Evolutionary conservation across 371 early-diverging fungal species (phyloP), one percentile per base, ranked within the genome.

Genomic region (Mucor ambiguus): DNA sequence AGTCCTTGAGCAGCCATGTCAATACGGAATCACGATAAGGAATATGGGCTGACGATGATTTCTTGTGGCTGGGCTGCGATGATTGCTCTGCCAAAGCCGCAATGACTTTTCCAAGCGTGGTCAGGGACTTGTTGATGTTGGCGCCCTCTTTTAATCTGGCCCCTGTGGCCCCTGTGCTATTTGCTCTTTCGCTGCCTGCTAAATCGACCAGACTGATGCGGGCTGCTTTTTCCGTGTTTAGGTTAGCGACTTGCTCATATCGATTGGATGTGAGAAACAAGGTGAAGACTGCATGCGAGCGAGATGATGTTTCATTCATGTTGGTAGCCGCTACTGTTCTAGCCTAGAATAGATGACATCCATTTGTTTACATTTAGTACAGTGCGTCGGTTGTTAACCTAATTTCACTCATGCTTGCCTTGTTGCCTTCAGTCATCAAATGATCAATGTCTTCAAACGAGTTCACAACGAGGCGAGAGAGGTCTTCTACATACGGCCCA

Each of bases 71-170:
- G 8, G 61, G 46, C 7, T 52, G 76, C 37, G 62, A 29, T 14
- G 87, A 85, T 57, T 81, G 85, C 44, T 94, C 94, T 8, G 95
- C 93, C 32, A 99, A 84, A 24, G 93, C 93, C 11, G 90, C 90
- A 58, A 99, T 99, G 18, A 99, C 98, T 69, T 96, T 98, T 20
- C 98, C 97, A 1, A 99, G 85, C 0, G 95, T 87, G n/a, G 94
- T 91, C 16, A 99, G 81, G 8, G 94, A 93, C 77, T 90, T 92
- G 83, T 99, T 99, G 70, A 99, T 99, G 67, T 95, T 92, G 7
- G 95, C 93, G 18, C 98, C 98, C 79, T 99, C 99, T 73, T 96
- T 96, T 10, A 99, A 78, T 7, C 98, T 87, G 14, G 79, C 81
- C 16, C 98, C 98, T 20, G 95, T 92, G 9, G 96, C 96, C 37